Evolutionary conservation across 2,329 filamentous ascomycete species (phyloP), one percentile per base, ranked within the genome.

Genomic region (Hyphodiscus sp.): DNA sequence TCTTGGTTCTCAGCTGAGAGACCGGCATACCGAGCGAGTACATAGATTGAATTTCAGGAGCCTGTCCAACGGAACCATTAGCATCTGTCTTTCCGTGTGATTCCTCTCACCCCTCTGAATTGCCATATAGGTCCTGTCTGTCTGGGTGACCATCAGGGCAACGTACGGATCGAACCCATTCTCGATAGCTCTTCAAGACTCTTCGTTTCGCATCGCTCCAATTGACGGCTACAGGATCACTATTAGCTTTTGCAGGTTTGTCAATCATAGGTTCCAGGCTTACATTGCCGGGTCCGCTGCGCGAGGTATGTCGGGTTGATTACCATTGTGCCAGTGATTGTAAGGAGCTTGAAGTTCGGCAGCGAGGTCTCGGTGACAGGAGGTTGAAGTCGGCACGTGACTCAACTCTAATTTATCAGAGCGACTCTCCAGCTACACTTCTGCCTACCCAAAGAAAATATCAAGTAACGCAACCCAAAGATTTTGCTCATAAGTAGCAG

Each of bases 11-110:
- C 69, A 99, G 85, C 59, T 82, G 79, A 42, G 92, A 88, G 50
- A 96, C 85, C 50, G 92, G 91, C 68, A 95, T 82, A 70, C 89
- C 89, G 68, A 99, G 78, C 58, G 87, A 88, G 82, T 99, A 99
- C 90, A 97, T 96, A 58, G 84, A 87, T 73, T 97, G 94, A 69
- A 99, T 92, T 71, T 97, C 91, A 57, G 94, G 92, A 42, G 91
- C 91, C 94, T 99, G 70, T 52, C 33, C 33, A n/a, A 38, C 33
- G 13, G 11, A 6, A 38, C 13, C 33, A 38, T 38, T 38, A 38
- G 33, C 33, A 4, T 13, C 11, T 20, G 20, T 15, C 26, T 45
- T 19, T 20, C 16, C n/a, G 20, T 26, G 8, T 8, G 8, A 26
- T 26, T 8, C 23, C 8, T 8, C 23, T 4, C 23, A 3, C 23